Base-by-base conservation (phyloP, 2,329 filamentous ascomycete species). In the Fusarium sp. region DNA sequence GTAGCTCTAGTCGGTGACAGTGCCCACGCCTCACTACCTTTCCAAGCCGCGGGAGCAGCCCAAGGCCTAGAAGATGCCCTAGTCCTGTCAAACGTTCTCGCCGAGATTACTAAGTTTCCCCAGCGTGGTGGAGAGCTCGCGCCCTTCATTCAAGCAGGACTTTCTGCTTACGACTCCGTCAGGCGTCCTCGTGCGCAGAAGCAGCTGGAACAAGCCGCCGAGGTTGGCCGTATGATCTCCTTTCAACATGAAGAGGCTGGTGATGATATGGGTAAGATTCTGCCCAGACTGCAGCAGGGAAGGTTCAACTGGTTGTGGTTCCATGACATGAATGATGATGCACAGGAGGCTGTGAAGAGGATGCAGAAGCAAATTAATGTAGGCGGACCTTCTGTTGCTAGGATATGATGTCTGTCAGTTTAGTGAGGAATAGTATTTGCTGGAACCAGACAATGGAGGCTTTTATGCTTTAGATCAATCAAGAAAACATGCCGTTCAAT, bases 291-390 rank as follows among this genome's bases (percentile, higher is more conserved):
- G 3, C 57, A 60, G 10, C 13, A 60, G 3, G 36, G 57, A 12
- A 18, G 45, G 12, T 53, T 60, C 9, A 54, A 60, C 5, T 60
- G 18, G 57, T 8, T 60, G 17, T 35, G 45, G 45, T 42, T 60
- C 13, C 57, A 60, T 18, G 45, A 60, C 15, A 54, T 26, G 28
- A 32, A 60, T 2, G 45, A 60, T 35, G 45, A 60, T 26, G 26
- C 8, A 2, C 28, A 60, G 22, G 57, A 60, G 12, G 57, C 47
- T 9, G n/a, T 41, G 0, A 41, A 24, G 20, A 41, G 36, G 7
- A 60, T 60, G 57, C 45, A 35, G 6, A 50, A 50, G 47, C 28
- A n/a, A 3, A n/a, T n/a, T 17, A 9, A 14, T 17, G 14, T n/a
- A 32, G 47, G 28, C 17, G 20, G 14, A 0, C 28, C 26, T 32